Percentiles rank a stretch among this genome's conserved stretches.
phyloP scores from a whole-genome alignment of 163 green algal species.

The Prototheca cutis region DNA sequence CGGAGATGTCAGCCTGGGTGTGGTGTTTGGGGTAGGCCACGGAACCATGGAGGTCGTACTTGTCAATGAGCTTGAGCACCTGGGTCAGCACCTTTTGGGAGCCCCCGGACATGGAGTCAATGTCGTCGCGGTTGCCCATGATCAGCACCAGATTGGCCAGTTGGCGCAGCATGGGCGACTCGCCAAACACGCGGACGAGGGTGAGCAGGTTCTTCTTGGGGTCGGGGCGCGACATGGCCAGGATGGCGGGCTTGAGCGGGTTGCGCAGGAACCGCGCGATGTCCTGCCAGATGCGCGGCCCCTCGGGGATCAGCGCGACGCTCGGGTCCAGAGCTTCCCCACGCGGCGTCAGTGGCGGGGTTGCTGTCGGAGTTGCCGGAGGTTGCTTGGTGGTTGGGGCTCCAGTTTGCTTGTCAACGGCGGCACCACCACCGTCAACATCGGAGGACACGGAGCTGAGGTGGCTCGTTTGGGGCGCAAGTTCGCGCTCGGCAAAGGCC shows the following conservation, averaged over 20 bases:
- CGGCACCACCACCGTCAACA: too few relatives aligned
- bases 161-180: constrained; percentile 62
- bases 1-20: constrained; percentile 78
- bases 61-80: constrained; percentile 88
- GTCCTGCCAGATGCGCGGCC: constrained; percentile 38
- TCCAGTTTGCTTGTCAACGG: too few relatives aligned
- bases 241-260: constrained; percentile 84
- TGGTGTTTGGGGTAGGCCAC: constrained; percentile 93
- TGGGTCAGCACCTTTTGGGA: constrained; percentile 56
- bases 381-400: too few relatives aligned
- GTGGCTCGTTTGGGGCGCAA: too few relatives aligned
- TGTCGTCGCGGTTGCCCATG: constrained; percentile 84
- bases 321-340: not conserved
- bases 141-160: constrained; percentile 90
- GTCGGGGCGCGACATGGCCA: constrained; percentile 87
- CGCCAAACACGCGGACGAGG: constrained; percentile 69
- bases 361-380: too few relatives aligned
- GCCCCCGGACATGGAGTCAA: constrained; percentile 71
- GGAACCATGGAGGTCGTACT: constrained; percentile 77
- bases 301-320: constrained; percentile 10
- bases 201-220: constrained; percentile 94
- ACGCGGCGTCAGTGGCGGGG: not conserved
- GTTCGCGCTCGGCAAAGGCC: not conserved
- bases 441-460: too few relatives aligned
- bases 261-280: constrained; percentile 82